These are phyloP conservation scores for Aspergillaceae sp. DNA, from an alignment of 2,329 filamentous ascomycete species.

Conservation along the genomic window DNA sequence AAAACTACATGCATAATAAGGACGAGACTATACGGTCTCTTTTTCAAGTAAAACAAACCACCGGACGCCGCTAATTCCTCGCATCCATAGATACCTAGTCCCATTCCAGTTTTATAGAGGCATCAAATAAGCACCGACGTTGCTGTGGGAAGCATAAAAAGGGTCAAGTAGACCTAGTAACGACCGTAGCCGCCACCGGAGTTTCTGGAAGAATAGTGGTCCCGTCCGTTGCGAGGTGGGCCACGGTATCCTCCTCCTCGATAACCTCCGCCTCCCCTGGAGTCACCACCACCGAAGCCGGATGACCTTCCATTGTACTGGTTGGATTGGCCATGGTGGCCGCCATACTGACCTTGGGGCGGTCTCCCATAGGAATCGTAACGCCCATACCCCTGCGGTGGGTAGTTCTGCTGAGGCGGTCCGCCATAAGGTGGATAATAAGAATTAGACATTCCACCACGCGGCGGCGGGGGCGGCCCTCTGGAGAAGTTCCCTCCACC, in stretches of 20 bases:
- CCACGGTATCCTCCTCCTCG: constrained; percentile 7
- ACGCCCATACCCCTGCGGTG: constrained; percentile 10
- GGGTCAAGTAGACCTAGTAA: constrained; percentile 18
- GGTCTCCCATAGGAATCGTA: constrained; percentile 15
- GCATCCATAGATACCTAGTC: neutral
- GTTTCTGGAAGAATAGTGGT: constrained; percentile 20
- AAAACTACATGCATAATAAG: neutral
- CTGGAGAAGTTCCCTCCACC: constrained; percentile 25
- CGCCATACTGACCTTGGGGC: constrained; percentile 14
- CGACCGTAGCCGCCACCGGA: constrained; percentile 29
- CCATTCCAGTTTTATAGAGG: too few species aligned
- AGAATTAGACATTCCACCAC: constrained; percentile 22
- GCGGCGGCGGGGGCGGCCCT: constrained; percentile 33
- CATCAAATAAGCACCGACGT: too few species aligned
- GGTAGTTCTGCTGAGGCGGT: constrained; percentile 10
- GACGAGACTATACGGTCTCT: neutral
- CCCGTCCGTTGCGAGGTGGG: constrained; percentile 19
- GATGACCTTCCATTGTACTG: constrained; percentile 19
- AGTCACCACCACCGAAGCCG: constrained; percentile 17
- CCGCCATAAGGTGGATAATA: constrained; percentile 11
- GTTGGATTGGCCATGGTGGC: constrained; percentile 15
- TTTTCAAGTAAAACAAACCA: neutral
- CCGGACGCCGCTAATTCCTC: neutral
- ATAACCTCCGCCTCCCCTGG: constrained; percentile 12
- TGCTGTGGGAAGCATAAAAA: neutral